Base-by-base conservation (phyloP, 2,329 filamentous ascomycete species). In the Leptoxyphium fumago region DNA sequence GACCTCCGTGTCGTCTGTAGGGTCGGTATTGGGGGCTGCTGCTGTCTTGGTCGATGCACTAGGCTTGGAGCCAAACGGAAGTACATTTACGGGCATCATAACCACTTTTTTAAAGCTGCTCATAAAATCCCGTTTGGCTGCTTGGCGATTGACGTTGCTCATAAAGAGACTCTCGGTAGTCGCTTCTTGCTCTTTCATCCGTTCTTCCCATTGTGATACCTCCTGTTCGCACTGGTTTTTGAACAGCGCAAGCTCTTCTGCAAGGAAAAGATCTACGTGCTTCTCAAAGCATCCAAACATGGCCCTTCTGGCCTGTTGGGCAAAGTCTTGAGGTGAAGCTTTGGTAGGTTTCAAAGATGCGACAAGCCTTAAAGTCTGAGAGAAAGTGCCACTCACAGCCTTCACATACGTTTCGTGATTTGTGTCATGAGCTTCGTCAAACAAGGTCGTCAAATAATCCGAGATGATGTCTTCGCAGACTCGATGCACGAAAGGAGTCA, bases 71-170 rank as follows among this genome's bases (percentile, higher is more conserved):
- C 65, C 72, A 56, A 78, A 84, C 1, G 86, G 84, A 3, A 96
- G 69, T 8, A 87, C 89, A 43, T 85, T 94, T 41, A 98, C 89
- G 2, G 91, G 91, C 80, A 94, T 93, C 88, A 98, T 95, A 51
- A 98, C 84, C 8, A 98, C 91, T 63, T 96, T 96, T 59, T 87
- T 95, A 71, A 98, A 98, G 0, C 88, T 94, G 39, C 81, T 91
- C 48, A 98, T 61, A 55, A 98, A 98, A 60, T 98, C 91, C 52
- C 87, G 85, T 66, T 98, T 98, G 50, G 93, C 91, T 1, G 87
- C 91, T 60, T 94, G 87, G 21, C 91, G 77, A 59, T 89, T 95
- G 57, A 96, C 78, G 60, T 87, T 95, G 18, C 82, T 83, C 89
- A 96, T 95, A 66, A 87, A 91, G 59, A 93, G 94, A 0, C 84